phyloP scores from a whole-genome alignment of 2,329 filamentous ascomycete genomes.

The Ophiostoma piceae region DNA sequence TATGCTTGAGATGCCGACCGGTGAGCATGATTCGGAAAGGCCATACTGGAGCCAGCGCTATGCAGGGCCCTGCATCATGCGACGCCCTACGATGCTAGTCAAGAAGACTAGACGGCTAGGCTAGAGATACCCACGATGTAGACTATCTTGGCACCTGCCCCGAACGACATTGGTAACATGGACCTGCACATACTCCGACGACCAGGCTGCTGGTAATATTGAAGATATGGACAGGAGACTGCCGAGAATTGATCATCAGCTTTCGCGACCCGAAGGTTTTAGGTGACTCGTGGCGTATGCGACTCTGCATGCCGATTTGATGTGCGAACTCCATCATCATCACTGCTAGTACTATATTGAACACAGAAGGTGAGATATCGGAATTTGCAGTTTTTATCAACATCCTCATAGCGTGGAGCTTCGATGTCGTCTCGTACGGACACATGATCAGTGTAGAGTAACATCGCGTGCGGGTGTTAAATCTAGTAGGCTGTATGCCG shows the following conservation, averaged over 20 bases:
- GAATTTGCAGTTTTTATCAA: background rate
- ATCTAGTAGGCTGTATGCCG: background rate
- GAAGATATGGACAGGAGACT: background rate
- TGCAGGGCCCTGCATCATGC: background rate
- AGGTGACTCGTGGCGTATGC: background rate
- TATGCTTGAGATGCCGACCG: background rate
- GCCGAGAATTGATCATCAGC: background rate
- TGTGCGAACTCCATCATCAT: background rate
- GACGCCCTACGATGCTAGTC: background rate
- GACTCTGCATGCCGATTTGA: background rate
- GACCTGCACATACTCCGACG: background rate
- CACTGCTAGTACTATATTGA: background rate
- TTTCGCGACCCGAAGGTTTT: background rate
- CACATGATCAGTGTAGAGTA: background rate
- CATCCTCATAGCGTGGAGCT: background rate
- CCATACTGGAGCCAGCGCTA: background rate
- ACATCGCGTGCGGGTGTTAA: background rate
- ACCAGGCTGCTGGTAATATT: background rate
- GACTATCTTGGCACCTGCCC: background rate
- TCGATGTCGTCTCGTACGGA: background rate
- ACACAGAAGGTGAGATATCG: too few species aligned
- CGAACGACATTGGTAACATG: background rate
- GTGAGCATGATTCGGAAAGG: background rate
- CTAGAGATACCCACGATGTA: background rate
- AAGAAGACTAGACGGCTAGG: background rate